Conservation (phyloP, 2,329 filamentous ascomycete species). For the Ceratocystis cubensis region DNA sequence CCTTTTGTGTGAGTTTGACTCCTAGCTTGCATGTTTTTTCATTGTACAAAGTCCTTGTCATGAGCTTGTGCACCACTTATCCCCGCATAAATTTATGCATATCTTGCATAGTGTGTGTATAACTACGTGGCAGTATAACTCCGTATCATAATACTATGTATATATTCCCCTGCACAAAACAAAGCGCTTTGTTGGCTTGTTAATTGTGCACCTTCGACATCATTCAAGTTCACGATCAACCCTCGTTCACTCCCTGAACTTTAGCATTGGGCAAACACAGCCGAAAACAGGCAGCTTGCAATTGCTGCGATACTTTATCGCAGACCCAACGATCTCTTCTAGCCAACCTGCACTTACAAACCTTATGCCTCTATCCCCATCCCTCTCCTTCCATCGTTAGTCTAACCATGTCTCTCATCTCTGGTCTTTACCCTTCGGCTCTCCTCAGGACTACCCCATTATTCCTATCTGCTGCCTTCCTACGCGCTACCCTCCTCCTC, state of each 20-base stretch:
- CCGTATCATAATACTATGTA: neutral
- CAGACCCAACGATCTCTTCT: neutral
- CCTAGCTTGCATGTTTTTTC: neutral
- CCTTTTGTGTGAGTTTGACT: neutral
- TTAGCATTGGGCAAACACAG: too few species aligned
- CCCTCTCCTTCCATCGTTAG: neutral
- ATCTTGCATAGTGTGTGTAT: too few species aligned
- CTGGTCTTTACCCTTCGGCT: slow-evolving; percentile 6
- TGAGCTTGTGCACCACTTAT: neutral
- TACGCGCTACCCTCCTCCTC: slow-evolving; percentile 62
- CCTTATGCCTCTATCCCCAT: neutral
- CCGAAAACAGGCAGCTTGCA: neutral
- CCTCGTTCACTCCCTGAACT: neutral
- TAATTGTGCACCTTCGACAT: neutral
- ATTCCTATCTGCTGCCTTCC: slow-evolving; percentile 44
- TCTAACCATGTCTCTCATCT: slow-evolving; percentile 16
- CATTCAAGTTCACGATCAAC: neutral
- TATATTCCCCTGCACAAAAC: neutral
- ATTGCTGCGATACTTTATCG: neutral
- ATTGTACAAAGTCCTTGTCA: neutral
- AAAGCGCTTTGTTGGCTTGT: neutral
- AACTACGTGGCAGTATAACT: too few species aligned
- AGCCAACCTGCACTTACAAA: neutral
- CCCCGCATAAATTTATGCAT: neutral
- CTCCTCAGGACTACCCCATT: slow-evolving; percentile 28